Percentiles rank a stretch among this genome's conserved stretches.
Evolutionary conservation across 768 basidiomycete genomes (phyloP).

Genomic region (Chalciporus chontae): DNA sequence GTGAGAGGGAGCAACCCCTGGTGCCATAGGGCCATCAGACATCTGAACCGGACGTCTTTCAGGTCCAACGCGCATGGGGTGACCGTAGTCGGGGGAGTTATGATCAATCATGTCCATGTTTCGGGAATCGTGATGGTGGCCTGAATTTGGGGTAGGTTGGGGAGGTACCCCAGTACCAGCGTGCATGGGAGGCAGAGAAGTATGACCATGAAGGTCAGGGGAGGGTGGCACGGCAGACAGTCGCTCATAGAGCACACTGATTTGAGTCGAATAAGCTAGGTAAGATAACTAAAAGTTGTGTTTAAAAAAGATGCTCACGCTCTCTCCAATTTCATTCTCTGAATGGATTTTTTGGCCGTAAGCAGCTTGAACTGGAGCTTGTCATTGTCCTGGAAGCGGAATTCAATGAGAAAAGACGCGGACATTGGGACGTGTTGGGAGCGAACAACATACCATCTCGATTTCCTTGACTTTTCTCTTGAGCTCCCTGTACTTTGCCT

Average conservation of each 20-base stretch:
- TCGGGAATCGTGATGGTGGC: conserved; percentile 35
- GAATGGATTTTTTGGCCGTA: conserved; percentile 76
- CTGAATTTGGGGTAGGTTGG: conserved; percentile 25
- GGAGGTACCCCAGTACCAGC: conserved; percentile 35
- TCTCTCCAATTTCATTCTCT: conserved; percentile 83
- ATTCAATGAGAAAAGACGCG: conserved; percentile 3
- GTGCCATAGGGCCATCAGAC: conserved; percentile 48
- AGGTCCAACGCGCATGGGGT: conserved; percentile 43
- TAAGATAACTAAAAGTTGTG: conserved; percentile 22
- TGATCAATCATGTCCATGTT: conserved; percentile 48
- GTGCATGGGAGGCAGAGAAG: conserved; percentile 31
- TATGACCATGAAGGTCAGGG: conserved; percentile 45
- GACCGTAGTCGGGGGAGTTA: conserved; percentile 46
- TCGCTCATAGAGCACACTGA: conserved; percentile 75
- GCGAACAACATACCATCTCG: conserved; percentile 56
- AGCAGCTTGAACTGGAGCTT: conserved; percentile 79
- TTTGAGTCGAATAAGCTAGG: conserved; percentile 16
- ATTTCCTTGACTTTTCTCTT: conserved; percentile 88
- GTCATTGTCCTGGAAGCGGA: conserved; percentile 71
- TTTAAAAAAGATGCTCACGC: conserved; percentile 55
- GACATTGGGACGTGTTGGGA: neutral
- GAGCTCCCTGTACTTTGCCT: conserved; percentile 83
- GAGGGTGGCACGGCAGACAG: conserved; percentile 59
- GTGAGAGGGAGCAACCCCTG: conserved; percentile 38
- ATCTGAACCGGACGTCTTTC: conserved; percentile 49